Percentiles rank a stretch among this genome's conserved stretches.
phyloP scores from a whole-genome alignment of 2,329 filamentous ascomycete species.

The Colletotrichum liaoningense region DNA sequence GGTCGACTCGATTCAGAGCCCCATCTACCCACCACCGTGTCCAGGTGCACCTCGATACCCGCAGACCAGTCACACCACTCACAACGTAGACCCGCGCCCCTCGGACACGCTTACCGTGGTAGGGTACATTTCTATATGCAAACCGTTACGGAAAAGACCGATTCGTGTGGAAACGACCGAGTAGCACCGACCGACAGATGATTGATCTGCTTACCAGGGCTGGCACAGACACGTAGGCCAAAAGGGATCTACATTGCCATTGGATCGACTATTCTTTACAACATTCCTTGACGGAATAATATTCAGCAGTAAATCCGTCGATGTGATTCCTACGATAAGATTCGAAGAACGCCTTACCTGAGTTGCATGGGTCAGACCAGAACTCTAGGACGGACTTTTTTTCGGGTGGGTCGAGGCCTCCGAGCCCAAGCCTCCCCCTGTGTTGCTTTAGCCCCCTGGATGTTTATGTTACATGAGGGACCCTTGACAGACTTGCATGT shows the following conservation, averaged over 20 bases:
- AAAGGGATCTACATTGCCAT: background rate
- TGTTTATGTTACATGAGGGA: background rate
- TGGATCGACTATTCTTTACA: background rate
- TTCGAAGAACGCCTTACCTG: background rate
- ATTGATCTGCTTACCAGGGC: background rate
- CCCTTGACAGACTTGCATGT: background rate
- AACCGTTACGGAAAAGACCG: background rate
- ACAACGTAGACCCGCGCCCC: too few species aligned
- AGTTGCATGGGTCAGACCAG: background rate
- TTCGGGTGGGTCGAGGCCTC: background rate
- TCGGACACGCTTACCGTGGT: background rate
- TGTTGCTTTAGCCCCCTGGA: background rate
- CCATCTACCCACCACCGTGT: too few species aligned
- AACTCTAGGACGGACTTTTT: background rate
- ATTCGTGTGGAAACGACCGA: background rate
- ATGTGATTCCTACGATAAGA: background rate
- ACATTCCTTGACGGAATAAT: too few species aligned
- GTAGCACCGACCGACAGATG: background rate
- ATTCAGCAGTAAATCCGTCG: background rate
- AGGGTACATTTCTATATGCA: background rate
- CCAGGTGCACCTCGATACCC: too few species aligned
- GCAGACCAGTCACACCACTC: too few species aligned
- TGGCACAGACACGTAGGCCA: background rate
- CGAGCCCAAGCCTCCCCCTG: background rate
- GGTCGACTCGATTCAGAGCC: too few species aligned